These are phyloP conservation scores for Elasticomyces elasticus DNA, from an alignment of 495 filamentous ascomycete genomes.

Conservation along the genomic window DNA sequence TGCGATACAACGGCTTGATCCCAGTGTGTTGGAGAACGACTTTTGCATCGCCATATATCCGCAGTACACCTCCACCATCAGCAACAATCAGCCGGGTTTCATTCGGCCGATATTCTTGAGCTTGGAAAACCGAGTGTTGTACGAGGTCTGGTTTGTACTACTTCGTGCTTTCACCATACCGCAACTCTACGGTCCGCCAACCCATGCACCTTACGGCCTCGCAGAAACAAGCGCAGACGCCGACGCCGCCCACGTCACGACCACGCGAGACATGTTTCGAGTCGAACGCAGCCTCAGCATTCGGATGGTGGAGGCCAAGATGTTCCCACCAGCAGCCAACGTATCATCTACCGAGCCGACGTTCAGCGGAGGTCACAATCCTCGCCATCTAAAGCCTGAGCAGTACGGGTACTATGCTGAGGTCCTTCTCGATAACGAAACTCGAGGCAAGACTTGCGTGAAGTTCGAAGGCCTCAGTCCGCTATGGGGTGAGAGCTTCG, in stretches of 20 bases:
- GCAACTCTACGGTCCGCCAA: slow-evolving; percentile 63
- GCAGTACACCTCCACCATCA: slow-evolving; percentile 62
- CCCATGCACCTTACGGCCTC: slow-evolving; percentile 26
- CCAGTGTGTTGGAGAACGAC: slow-evolving; percentile 86
- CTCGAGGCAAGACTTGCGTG: slow-evolving; percentile 73
- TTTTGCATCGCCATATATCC: slow-evolving; percentile 89
- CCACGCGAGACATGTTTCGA: slow-evolving; percentile 51
- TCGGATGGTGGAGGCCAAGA: slow-evolving; percentile 51
- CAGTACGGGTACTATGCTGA: slow-evolving; percentile 64
- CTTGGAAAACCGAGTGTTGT: slow-evolving; percentile 75
- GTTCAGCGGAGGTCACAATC: slow-evolving; percentile 9
- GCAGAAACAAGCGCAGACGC: slow-evolving; percentile 11
- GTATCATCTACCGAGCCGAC: slow-evolving; percentile 9
- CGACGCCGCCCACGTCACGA: slow-evolving; percentile 21
- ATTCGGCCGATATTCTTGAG: slow-evolving; percentile 72
- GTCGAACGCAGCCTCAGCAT: slow-evolving; percentile 53
- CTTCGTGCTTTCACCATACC: slow-evolving; percentile 87
- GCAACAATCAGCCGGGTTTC: slow-evolving; percentile 44
- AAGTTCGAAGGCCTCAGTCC: slow-evolving; percentile 74
- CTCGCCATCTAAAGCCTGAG: slow-evolving; percentile 4
- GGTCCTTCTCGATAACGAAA: slow-evolving; percentile 82
- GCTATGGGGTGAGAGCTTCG: slow-evolving; percentile 91
- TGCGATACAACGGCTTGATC: slow-evolving; percentile 79
- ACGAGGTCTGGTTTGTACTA: slow-evolving; percentile 95
- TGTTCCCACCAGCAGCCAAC: slow-evolving; percentile 30